These are phyloP conservation scores for Malus domestica DNA, from an alignment of 306 rosid genomes.

Conservation along the genomic window DNA sequence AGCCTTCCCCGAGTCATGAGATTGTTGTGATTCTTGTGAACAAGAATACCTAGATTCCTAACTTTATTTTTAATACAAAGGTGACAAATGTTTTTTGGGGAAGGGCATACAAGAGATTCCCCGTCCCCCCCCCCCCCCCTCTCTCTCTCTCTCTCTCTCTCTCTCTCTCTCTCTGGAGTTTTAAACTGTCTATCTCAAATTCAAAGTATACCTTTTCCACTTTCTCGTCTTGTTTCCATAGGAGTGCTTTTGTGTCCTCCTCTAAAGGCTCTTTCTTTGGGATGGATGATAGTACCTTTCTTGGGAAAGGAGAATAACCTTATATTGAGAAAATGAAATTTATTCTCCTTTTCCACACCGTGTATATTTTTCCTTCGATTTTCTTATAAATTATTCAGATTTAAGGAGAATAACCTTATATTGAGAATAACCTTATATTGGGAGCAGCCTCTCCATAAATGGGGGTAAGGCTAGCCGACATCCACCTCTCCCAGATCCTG, in stretches of 20 bases:
- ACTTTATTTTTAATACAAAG: constrained; percentile 30
- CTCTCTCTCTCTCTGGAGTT: constrained; percentile 26
- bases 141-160: too few species aligned
- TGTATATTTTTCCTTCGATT: background rate
- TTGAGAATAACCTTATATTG: too few species aligned
- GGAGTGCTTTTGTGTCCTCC: background rate
- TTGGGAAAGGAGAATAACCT: constrained; percentile 4
- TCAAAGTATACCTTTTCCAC: constrained; percentile 39
- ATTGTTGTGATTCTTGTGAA: constrained; percentile 17
- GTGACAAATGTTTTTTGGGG: constrained; percentile 25
- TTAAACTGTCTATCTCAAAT: constrained; percentile 15
- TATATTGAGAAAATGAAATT: too few species aligned
- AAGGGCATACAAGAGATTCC: constrained; percentile 37
- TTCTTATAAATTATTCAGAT: too few species aligned
- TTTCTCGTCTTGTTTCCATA: constrained; percentile 16
- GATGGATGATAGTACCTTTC: constrained; percentile 33
- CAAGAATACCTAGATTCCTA: constrained; percentile 42
- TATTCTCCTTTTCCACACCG: background rate
- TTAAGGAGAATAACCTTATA: too few species aligned
- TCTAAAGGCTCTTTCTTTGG: background rate
- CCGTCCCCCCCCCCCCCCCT: constrained; percentile 48
- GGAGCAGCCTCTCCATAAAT: too few species aligned
- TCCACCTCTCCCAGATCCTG: too few species aligned
- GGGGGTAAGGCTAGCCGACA: too few species aligned
- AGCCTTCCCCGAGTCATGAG: constrained; percentile 22